These are phyloP conservation scores for Blastocystis sp. DNA, from an alignment of 352 stramenopile genomes.

Conservation along the genomic window DNA sequence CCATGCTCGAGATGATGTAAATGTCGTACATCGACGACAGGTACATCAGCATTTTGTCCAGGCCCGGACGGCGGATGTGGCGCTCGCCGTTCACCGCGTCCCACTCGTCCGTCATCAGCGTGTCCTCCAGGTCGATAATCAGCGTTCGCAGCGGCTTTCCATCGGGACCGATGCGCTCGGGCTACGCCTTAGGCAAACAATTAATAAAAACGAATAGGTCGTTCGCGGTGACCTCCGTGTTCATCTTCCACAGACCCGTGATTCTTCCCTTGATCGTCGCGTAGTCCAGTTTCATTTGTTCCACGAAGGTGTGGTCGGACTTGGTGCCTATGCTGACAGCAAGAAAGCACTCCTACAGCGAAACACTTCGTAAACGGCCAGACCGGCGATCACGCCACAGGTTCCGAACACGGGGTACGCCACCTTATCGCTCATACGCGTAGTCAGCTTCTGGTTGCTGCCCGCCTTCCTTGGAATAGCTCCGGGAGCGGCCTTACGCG, in stretches of 20 bases:
- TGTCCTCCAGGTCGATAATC: slow-evolving; percentile 8
- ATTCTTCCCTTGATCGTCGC: not conserved
- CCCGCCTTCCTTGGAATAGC: slow-evolving; percentile 1
- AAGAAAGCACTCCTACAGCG: not conserved
- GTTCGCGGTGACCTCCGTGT: not conserved
- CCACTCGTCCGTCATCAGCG: slow-evolving; percentile 12
- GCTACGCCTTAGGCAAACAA: not conserved
- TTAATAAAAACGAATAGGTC: not conserved
- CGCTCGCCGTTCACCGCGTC: slow-evolving; percentile 15
- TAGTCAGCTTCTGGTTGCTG: not conserved
- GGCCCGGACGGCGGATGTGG: not conserved
- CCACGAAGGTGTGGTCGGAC: not conserved
- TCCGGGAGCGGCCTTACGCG: not conserved
- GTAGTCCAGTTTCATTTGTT: slow-evolving; percentile 29
- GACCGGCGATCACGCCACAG: not conserved
- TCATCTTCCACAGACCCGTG: not conserved
- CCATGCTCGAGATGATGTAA: not conserved
- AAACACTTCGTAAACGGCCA: slow-evolving; percentile 25
- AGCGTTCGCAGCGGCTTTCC: slow-evolving; percentile 15
- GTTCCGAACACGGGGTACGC: slow-evolving; percentile 7
- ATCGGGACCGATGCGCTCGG: not conserved
- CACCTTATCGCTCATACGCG: not conserved
- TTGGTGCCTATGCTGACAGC: not conserved
- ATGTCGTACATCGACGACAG: slow-evolving; percentile 38
- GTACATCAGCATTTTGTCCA: slow-evolving; percentile 55